Evolutionary conservation across 495 filamentous ascomycete species (phyloP).

Genomic region (Lindgomyces ingoldianus): DNA sequence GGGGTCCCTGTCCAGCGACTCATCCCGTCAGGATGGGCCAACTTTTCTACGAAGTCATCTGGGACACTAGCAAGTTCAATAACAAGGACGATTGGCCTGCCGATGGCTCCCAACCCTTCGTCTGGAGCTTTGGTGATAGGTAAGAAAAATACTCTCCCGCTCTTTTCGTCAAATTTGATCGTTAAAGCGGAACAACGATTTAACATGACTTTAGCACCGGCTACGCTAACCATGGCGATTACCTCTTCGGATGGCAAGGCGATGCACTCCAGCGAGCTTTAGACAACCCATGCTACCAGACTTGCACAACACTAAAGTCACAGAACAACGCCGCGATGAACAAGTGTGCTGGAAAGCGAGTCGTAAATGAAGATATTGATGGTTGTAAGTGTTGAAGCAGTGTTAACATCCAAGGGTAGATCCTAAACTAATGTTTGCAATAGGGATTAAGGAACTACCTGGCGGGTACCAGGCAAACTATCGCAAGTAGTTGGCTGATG

Average conservation of each 20-base stretch:
- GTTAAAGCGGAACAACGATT: background rate
- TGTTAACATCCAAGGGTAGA: background rate
- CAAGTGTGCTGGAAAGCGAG: constrained; percentile 1
- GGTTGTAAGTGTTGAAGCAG: constrained; percentile 6
- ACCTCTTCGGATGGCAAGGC: constrained; percentile 30
- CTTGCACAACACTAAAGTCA: constrained; percentile 20
- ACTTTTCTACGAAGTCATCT: constrained; percentile 32
- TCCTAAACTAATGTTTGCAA: background rate
- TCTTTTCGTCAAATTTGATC: background rate
- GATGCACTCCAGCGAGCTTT: constrained; percentile 28
- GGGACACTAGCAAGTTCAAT: constrained; percentile 29
- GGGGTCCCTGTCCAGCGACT: constrained; percentile 23
- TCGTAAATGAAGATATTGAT: constrained; percentile 29
- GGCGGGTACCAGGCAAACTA: background rate
- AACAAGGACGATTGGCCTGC: constrained; percentile 24
- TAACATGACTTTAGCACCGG: constrained; percentile 1
- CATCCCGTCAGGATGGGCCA: constrained; percentile 26
- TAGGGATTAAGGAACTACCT: constrained; percentile 3
- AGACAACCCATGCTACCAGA: constrained; percentile 19
- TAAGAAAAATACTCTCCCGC: background rate
- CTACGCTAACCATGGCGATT: constrained; percentile 25
- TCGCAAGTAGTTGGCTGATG: too few species aligned
- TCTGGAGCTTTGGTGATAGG: constrained; percentile 32
- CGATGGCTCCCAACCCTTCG: constrained; percentile 33
- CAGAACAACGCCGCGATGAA: constrained; percentile 15